Conservation (phyloP, 352 stramenopile species). For the Phytophthora macrochlamydospora region DNA sequence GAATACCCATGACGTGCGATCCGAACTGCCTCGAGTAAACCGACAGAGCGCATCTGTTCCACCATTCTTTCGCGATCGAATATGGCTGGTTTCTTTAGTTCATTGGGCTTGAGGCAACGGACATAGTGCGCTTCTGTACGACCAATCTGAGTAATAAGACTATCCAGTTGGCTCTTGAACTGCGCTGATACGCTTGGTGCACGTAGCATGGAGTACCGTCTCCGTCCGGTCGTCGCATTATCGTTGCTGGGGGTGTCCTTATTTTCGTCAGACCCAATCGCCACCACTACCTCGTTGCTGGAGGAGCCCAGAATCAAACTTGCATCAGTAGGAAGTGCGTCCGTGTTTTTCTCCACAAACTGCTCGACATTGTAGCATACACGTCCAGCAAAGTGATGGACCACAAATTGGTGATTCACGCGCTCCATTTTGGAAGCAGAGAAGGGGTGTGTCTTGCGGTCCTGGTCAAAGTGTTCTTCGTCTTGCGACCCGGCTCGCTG, state of each 20-base stretch:
- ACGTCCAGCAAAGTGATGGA: constrained; percentile 81
- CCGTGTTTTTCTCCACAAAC: constrained; percentile 90
- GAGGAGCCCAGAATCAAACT: constrained; percentile 57
- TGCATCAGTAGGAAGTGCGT: constrained; percentile 72
- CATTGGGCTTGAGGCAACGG: constrained; percentile 99
- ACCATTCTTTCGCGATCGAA: constrained; percentile 92
- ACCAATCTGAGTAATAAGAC: constrained; percentile 94
- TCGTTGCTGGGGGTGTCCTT: constrained; percentile 38
- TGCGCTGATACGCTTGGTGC: constrained; percentile 87
- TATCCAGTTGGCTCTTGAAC: constrained; percentile 94
- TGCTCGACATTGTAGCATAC: constrained; percentile 82
- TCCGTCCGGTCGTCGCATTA: constrained; percentile 20
- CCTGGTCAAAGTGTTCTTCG: constrained; percentile 26
- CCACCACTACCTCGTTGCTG: constrained; percentile 67
- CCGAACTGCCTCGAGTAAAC: constrained; percentile 95
- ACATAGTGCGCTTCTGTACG: constrained; percentile 97
- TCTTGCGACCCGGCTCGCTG: constrained; percentile 38
- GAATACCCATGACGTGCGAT: constrained; percentile 96
- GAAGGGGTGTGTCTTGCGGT: constrained; percentile 57
- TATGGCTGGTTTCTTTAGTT: constrained; percentile 72
- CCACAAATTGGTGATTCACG: constrained; percentile 81
- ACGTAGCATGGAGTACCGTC: constrained; percentile 60
- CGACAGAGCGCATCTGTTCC: constrained; percentile 97
- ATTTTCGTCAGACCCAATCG: constrained; percentile 60
- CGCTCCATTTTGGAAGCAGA: constrained; percentile 85